Conservation (phyloP, 768 basidiomycete species). For the Amylocystis lapponica region DNA sequence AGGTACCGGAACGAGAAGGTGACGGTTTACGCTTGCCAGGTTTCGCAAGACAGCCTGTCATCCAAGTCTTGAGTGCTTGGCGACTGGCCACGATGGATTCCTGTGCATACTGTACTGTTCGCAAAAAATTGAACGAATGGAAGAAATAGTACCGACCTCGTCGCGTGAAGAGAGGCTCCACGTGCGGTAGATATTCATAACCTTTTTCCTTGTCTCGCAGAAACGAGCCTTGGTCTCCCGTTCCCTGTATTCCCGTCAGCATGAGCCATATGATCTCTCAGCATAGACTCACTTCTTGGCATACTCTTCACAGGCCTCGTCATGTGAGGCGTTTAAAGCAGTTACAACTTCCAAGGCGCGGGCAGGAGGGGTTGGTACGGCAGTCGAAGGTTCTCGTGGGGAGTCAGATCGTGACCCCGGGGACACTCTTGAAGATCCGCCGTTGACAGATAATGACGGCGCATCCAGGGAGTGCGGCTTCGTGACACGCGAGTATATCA, state of each 20-base stretch:
- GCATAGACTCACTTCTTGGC: slow-evolving; percentile 5
- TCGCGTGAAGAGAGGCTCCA: slow-evolving; percentile 50
- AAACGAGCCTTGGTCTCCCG: slow-evolving; percentile 39
- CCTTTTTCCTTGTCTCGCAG: slow-evolving; percentile 41
- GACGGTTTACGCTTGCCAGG: no score
- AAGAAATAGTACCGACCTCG: slow-evolving; percentile 34
- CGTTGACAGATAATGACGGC: no score
- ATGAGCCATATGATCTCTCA: not conserved
- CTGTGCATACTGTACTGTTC: slow-evolving; percentile 26
- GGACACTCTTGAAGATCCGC: no score
- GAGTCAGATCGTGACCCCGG: no score
- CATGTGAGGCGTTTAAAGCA: slow-evolving; percentile 49
- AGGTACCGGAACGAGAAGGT: no score
- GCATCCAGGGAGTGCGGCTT: slow-evolving; percentile 11
- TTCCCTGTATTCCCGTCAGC: slow-evolving; percentile 32
- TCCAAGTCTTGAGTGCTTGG: slow-evolving; percentile 55
- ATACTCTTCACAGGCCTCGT: slow-evolving; percentile 30
- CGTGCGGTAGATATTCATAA: slow-evolving; percentile 53
- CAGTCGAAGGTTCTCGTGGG: not conserved
- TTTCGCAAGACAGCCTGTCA: slow-evolving; percentile 40
- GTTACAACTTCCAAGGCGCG: slow-evolving; percentile 50
- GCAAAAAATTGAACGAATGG: not conserved
- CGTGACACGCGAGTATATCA: slow-evolving; percentile 68
- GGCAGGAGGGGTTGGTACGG: slow-evolving; percentile 42
- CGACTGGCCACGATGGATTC: slow-evolving; percentile 56